Conservation (phyloP, 2,329 filamentous ascomycete genomes). For the Talaromyces sp. region DNA sequence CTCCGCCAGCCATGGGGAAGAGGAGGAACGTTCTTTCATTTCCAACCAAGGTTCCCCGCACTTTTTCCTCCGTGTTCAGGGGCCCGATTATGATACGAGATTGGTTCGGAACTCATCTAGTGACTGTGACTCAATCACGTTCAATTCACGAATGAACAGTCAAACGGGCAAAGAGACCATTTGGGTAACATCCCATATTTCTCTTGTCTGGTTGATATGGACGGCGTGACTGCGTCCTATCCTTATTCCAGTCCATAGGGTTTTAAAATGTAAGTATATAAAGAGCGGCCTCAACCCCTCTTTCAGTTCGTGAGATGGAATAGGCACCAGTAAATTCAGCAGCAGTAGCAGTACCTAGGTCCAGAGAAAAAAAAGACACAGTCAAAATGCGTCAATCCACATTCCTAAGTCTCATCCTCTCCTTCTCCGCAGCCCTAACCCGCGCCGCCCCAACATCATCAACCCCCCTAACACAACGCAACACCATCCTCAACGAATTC, state of each 20-base stretch:
- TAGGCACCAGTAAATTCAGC: not conserved
- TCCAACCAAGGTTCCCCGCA: no score
- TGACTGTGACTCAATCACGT: not conserved
- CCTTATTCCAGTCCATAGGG: no score
- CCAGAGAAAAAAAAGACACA: not conserved
- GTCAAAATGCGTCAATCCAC: not conserved
- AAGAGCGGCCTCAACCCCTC: not conserved
- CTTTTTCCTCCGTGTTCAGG: not conserved
- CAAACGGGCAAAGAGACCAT: not conserved
- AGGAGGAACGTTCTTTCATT: no score
- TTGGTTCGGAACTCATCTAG: not conserved
- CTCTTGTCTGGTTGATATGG: no score
- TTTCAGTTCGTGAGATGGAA: not conserved
- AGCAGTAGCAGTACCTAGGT: not conserved
- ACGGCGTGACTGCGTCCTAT: no score
- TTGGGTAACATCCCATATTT: not conserved
- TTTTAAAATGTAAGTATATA: not conserved
- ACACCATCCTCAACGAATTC: conserved; percentile 15
- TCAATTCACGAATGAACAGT: not conserved
- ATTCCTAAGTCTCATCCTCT: not conserved
- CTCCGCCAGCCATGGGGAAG: no score
- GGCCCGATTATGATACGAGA: not conserved
- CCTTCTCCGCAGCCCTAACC: not conserved
- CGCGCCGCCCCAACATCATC: no score
- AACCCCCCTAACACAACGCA: not conserved